A percentile compares a stretch with the other conserved stretches of the same genome.
phyloP scores from a whole-genome alignment of 257 asterid species.

The Solanum corneliomulleri region DNA sequence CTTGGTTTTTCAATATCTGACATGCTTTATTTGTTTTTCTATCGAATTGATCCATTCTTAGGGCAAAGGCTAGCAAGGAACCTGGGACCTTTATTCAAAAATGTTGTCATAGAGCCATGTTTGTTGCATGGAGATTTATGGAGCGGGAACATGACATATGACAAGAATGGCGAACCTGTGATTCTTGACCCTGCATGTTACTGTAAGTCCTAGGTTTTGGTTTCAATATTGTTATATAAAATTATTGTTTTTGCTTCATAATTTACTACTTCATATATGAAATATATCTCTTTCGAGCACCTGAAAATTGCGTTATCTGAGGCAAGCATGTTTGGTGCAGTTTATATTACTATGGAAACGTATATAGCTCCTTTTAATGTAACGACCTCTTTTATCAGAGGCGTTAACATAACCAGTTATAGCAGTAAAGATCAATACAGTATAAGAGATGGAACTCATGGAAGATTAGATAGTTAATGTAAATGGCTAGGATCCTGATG shows the following conservation, averaged over 20 bases:
- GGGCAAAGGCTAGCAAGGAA: conserved; percentile 81
- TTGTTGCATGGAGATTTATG: conserved; percentile 91
- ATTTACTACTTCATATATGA: background rate
- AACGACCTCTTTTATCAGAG: background rate
- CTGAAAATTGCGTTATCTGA: background rate
- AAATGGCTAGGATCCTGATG: background rate
- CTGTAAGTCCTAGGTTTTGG: conserved; percentile 36
- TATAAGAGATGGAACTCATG: background rate
- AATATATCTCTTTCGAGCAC: background rate
- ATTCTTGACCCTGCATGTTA: conserved; percentile 97
- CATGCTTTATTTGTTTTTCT: background rate
- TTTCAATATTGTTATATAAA: background rate
- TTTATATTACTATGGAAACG: background rate
- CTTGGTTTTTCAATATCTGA: background rate
- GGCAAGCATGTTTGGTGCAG: background rate
- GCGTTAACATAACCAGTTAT: background rate
- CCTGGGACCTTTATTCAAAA: conserved; percentile 62
- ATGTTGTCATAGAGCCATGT: conserved; percentile 71
- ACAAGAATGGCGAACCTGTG: conserved; percentile 80
- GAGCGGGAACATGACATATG: conserved; percentile 89
- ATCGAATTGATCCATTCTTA: conserved; percentile 1
- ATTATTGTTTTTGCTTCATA: background rate
- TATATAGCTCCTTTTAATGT: background rate
- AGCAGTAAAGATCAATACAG: background rate
- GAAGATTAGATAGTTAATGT: background rate